A percentile compares a stretch with the other conserved stretches of the same genome.
These are phyloP conservation scores for Ceriops zippeliana DNA, from an alignment of 345 rosid species.

Conservation along the genomic window DNA sequence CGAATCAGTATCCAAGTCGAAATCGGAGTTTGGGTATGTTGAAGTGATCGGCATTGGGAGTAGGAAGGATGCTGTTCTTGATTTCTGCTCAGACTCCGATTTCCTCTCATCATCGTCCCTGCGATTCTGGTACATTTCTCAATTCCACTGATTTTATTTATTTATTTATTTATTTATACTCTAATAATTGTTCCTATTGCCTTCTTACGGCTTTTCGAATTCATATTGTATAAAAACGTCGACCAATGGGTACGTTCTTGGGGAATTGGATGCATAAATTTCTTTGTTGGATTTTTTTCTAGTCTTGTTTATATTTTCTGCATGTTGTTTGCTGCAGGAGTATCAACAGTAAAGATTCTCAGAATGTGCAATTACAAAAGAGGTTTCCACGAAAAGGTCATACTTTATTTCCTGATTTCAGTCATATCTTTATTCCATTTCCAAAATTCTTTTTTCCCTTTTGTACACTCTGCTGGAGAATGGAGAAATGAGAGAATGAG, in stretches of 20 bases:
- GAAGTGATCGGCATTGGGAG: constrained; percentile 82
- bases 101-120: constrained; percentile 47
- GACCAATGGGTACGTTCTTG: too few relatives aligned
- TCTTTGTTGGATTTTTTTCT: not conserved
- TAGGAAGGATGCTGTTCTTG: constrained; percentile 67
- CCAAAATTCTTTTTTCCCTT: not conserved
- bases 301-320: not conserved
- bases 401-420: not conserved
- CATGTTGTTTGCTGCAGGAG: constrained; percentile 43
- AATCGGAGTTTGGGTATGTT: constrained; percentile 27
- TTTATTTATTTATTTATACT: not conserved
- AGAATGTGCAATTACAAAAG: constrained; percentile 52
- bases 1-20: not conserved
- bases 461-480: too few relatives aligned
- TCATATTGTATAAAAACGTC: too few relatives aligned
- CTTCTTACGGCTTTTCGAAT: too few relatives aligned
- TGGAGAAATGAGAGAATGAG: too few relatives aligned
- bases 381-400: constrained; percentile 52
- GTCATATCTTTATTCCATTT: not conserved
- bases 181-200: too few relatives aligned
- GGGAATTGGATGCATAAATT: not conserved
- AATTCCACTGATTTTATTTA: not conserved
- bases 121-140: constrained; percentile 60
- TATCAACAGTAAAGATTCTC: constrained; percentile 41
- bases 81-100: constrained; percentile 69